Evolutionary conservation across 2,329 filamentous ascomycete species (phyloP), one percentile per base, ranked within the genome.

Genomic region (Aspergillus quadrilineatus): DNA sequence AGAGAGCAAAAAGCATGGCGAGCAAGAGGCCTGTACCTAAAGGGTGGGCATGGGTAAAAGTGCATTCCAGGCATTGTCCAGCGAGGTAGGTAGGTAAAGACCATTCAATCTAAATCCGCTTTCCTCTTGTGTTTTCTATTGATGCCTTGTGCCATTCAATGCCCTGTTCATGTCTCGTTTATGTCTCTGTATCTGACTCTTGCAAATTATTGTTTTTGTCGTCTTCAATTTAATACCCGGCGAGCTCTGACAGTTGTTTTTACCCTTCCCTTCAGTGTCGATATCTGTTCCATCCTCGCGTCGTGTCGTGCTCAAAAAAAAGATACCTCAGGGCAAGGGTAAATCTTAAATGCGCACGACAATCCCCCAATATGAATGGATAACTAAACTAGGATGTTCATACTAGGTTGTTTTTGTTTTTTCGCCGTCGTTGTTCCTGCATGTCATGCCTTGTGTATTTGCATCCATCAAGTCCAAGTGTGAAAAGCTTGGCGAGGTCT

Each of bases 141-240:
- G 22, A 22, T 22, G 22, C 22, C 22, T 22, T 22, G 22, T 22
- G 22, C 55, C 28, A 54, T 34, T 41, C 9, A n/a, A 12, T 41
- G 9, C 9, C 6, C n/a, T 53, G 45, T 56, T 55, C 41, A 46
- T 53, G 49, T 34, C n/a, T 22, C 36, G 29, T 44, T 53, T 53
- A 39, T 53, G 39, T 60, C 43, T 46, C 30, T 34, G 30, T 55
- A 34, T 51, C 50, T 49, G 4, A 2, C 7, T 34, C 32, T 8
- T 6, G 7, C 7, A 34, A 12, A 12, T 4, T 34, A 45, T 41
- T 15, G 17, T 50, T 55, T 51, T 49, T 60, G 60, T 53, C 61
- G 60, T 65, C 60, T 62, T 46, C 26, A 32, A 46, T 53, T 58
- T 58, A 66, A 67, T 67, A 68, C 63, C 64, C 65, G 60, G 62